Base-by-base conservation (phyloP, 176 grass and related monocot genomes). In the Ensete glaucum region DNA sequence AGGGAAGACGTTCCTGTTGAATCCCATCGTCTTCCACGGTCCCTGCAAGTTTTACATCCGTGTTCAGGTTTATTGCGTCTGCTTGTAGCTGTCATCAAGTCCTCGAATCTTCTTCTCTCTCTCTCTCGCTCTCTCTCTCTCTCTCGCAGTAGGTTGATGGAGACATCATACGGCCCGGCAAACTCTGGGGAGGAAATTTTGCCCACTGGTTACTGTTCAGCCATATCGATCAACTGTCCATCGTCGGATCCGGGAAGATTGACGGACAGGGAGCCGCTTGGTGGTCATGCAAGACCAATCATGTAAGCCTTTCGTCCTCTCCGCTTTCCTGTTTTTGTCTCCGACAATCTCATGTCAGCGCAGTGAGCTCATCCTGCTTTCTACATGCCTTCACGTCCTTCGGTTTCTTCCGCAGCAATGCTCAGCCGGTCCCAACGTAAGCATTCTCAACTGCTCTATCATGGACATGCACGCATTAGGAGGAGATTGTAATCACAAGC, bases 191-290 rank as follows among this genome's bases (percentile, higher is more conserved):
- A 2, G 1, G 49, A 1, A 3, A 43, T 0, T 4, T 27, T 0
- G 16, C 25, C 9, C 23, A 59, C 54, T 79, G 77, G 77, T 50
- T 79, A 23, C 13, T 1, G 1, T 70, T 79, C 68, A 13, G 0
- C 3, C 3, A 50, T 0, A 2, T 70, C 55, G 3, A 49, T 9
- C 53, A 52, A 1, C 9, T 79, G 9, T 22, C 4, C 12, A 59
- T 79, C 43, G 11, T 15, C 1, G 77, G 77, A 17, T 22, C 53
- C 9, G 77, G 77, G 11, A 3, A 79, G 12, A 58, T 79, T 19
- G 77, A 79, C 20, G 77, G 77, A 5, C 64, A 48, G 51, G 77
- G 77, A 9, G 3, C 64, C 1, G 1, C 17, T 1, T 79, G 65
- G 77, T 79, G 64, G 64, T 23, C 24, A 9, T 79, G 77, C 25